A percentile compares a stretch with the other conserved stretches of the same genome.
Conservation (phyloP, 75 land plant genomes). For the Azolla pinnata region DNA sequence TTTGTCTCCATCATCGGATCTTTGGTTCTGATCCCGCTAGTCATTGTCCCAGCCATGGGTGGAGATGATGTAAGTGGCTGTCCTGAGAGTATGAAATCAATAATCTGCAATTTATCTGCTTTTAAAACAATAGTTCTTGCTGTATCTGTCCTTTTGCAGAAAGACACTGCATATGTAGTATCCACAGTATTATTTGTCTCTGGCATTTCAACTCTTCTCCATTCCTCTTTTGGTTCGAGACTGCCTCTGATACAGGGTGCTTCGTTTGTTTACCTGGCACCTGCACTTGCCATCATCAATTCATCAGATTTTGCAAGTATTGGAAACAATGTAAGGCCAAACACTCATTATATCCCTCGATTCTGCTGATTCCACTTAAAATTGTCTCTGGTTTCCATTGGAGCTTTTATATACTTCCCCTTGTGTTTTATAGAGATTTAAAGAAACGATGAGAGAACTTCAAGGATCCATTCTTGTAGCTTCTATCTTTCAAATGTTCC, state of each 20-base stretch:
- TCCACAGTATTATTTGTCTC: slow-evolving; percentile 48
- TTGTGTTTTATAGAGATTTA: slow-evolving; percentile 27
- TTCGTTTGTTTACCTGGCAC: slow-evolving; percentile 49
- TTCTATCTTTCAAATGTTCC: slow-evolving; percentile 23
- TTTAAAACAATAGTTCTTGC: too few relatives aligned
- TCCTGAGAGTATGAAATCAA: too few relatives aligned
- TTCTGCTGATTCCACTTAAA: background rate
- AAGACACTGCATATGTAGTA: slow-evolving; percentile 38
- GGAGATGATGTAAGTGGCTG: slow-evolving; percentile 27
- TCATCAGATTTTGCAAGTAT: slow-evolving; percentile 15
- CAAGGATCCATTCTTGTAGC: slow-evolving; percentile 32
- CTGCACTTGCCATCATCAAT: slow-evolving; percentile 35
- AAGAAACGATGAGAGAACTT: slow-evolving; percentile 32
- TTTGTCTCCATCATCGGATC: slow-evolving; percentile 35
- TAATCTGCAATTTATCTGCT: background rate
- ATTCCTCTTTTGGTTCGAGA: slow-evolving; percentile 40
- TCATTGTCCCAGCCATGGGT: slow-evolving; percentile 36
- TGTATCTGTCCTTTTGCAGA: slow-evolving; percentile 12
- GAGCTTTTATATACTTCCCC: background rate
- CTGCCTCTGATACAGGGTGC: slow-evolving; percentile 45
- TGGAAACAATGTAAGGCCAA: slow-evolving; percentile 24
- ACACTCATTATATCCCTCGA: background rate
- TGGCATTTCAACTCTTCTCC: slow-evolving; percentile 40
- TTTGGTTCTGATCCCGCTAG: slow-evolving; percentile 27
- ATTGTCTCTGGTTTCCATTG: background rate